Base-by-base conservation (phyloP, 1,284 basidiomycete genomes). In the Sporisorium reilianum region DNA sequence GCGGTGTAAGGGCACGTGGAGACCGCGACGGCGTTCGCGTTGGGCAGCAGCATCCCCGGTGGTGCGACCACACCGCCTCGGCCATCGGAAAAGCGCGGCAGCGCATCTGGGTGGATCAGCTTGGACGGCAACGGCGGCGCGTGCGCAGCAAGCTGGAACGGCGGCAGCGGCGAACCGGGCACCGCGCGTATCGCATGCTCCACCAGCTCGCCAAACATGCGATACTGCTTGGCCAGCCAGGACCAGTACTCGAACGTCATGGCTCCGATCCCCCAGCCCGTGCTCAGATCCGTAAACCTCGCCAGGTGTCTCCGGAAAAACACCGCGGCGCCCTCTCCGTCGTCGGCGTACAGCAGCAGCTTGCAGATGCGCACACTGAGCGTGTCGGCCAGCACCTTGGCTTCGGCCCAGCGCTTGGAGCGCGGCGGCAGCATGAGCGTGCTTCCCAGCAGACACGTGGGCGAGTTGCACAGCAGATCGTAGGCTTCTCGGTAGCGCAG, bases 341-440 rank as follows among this genome's bases (percentile, higher is more conserved):
- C 92, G 70, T 91, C 90, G 73, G 92, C 91, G 85, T 98, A 98
- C 7, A 98, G 87, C 80, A 93, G 92, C 5, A 97, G 86, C 49
- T 77, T 80, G 40, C 64, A 62, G 16, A 83, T 77, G 6, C 80
- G 67, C 8, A 84, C 32, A 40, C 59, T 64, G 10, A 84, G 64
- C 16, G 80, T 80, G 32, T 99, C 96, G 0, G 93, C 93, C 2
- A 99, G 88, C 2, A 98, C 96, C 82, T 97, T 97, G 1, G 95
- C 96, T 85, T 99, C 96, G 4, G 96, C 95, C 95, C 96, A 98
- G 30, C 96, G 89, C 84, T 98, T 98, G 0, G 95, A 97, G 3
- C 95, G 89, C 5, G 96, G 95, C 0, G 93, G 93, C 5, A 97
- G 85, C 57, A 93, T 91, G 0, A 90, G 90, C 4, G 92, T 92